Conservation (phyloP, 306 rosid genomes). For the peach (Prunus persica) region Prunus_persica_NCBIv2 NC_034009.1:25977001-25977500, state of each 20-base stretch:
- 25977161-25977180: constrained; percentile 10
- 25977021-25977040: too few relatives aligned
- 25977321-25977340: background rate
- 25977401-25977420: background rate
- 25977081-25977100: background rate
- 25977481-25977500: background rate
- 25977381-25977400: background rate
- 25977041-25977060: too few relatives aligned
- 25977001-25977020: too few relatives aligned
- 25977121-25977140: background rate
- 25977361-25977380: too few relatives aligned
- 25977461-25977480: background rate
- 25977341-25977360: too few relatives aligned
- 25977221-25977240: constrained; percentile 5
- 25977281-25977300: background rate
- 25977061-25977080: constrained; percentile 13
- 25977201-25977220: constrained; percentile 14
- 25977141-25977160: constrained; percentile 7
- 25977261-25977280: constrained; percentile 16
- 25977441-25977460: background rate
- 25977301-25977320: constrained; percentile 6
- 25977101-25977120: constrained; percentile 1
- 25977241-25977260: background rate
- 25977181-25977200: background rate
- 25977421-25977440: background rate